These are phyloP conservation scores for Aspergillus sclerotialis DNA, from an alignment of 2,329 filamentous ascomycete genomes.

Conservation along the genomic window DNA sequence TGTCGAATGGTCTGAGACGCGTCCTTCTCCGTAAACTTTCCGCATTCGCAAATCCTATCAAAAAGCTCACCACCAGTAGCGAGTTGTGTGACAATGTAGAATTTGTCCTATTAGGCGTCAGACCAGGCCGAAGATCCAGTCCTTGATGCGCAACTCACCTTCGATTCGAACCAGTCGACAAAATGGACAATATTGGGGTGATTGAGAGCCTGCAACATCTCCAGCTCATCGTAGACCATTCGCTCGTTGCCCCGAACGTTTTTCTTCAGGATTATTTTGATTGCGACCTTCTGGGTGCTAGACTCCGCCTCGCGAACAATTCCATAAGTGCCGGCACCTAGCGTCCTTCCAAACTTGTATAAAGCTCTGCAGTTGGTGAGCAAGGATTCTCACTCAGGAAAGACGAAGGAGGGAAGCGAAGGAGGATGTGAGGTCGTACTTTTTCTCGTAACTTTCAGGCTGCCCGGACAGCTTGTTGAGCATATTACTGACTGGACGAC, in stretches of 20 bases:
- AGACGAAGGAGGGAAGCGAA: conserved; percentile 2
- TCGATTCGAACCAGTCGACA: conserved; percentile 98
- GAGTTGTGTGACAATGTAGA: conserved; percentile 96
- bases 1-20: conserved; percentile 92
- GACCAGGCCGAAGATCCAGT: conserved; percentile 3
- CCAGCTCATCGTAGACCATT: conserved; percentile 97
- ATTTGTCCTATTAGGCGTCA: conserved; percentile 69
- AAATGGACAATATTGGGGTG: conserved; percentile 97
- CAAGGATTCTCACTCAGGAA: conserved; percentile 2
- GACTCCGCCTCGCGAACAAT: conserved; percentile 94
- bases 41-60: conserved; percentile 95
- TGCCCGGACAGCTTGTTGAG: conserved; percentile 93
- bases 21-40: conserved; percentile 98
- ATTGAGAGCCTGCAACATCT: conserved; percentile 83
- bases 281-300: conserved; percentile 72
- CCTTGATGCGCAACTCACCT: conserved; percentile 49
- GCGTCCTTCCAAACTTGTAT: conserved; percentile 86
- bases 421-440: conserved; percentile 49
- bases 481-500: conserved; percentile 68
- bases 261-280: conserved; percentile 99
- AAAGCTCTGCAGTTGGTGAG: conserved; percentile 53
- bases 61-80: conserved; percentile 95
- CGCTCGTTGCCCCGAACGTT: conserved; percentile 97
- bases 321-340: conserved; percentile 95
- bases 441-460: conserved; percentile 97